Base-by-base conservation (phyloP, 345 rosid genomes). In the Capsella bursapastoris region DNA sequence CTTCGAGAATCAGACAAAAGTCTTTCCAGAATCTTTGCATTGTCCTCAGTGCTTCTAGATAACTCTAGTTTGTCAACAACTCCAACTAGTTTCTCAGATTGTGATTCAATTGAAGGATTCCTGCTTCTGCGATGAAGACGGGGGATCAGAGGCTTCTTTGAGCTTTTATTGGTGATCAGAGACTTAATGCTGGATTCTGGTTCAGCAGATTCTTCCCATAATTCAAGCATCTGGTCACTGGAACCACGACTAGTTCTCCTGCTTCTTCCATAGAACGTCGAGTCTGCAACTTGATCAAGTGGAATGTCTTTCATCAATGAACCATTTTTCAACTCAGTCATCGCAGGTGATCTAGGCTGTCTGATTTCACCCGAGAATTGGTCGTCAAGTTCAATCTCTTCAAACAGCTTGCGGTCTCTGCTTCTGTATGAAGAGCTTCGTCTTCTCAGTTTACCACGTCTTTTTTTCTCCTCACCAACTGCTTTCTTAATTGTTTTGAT, bases 221-320 rank as follows among this genome's bases (percentile, higher is more conserved):
- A 64, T 71, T 85, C 86, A 55, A 88, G 87, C 84, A 81, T 86
- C 76, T 81, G 86, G 76, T 89, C 83, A 56, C 74, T 78, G 25
- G 84, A 53, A 28, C 80, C 84, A 32, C 78, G 57, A 28, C 76
- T 77, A 31, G 79, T 81, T 71, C 86, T 79, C 70, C 79, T 81
- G 82, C 86, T 84, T 78, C 80, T 82, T 74, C 86, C 85, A 51
- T 84, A 62, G 50, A 74, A 82, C 15, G 91, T 84, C 57, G 82
- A 81, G 61, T 89, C 89, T 8, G 91, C 94, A 35, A 74, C 85
- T 73, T 90, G 91, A 82, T 96, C 99, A 6, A 96, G 94, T 3
- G 83, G 88, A 79, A 96, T 92, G 74, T 96, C 99, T 82, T 92
- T 96, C 80, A 87, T 84, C 83, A 82, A 72, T 60, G 79, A 82